phyloP scores from a whole-genome alignment of 352 stramenopile genomes.

The Sclerospora graminicola region DNA sequence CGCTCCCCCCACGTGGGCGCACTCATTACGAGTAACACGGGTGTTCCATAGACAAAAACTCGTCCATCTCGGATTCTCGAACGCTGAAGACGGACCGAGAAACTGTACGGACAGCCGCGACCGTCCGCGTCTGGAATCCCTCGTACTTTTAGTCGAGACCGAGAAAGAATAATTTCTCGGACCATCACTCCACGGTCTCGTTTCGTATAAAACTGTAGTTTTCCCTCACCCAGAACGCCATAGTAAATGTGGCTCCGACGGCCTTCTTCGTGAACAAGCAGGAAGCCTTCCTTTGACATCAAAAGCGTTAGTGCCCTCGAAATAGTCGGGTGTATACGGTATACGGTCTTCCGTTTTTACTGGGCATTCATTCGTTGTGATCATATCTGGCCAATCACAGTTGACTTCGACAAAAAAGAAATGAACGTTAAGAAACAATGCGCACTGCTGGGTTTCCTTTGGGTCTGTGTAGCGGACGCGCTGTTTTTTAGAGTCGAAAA shows the following conservation, averaged over 20 bases:
- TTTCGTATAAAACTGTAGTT: slow-evolving; percentile 61
- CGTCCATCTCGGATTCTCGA: slow-evolving; percentile 64
- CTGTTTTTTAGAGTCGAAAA: slow-evolving; percentile 56
- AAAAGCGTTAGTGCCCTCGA: too few species aligned
- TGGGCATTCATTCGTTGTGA: neutral
- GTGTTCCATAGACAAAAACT: slow-evolving; percentile 49
- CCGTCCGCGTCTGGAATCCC: slow-evolving; percentile 62
- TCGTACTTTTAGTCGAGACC: slow-evolving; percentile 68
- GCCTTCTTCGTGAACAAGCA: slow-evolving; percentile 61
- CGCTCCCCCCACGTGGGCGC: slow-evolving; percentile 67
- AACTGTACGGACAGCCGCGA: slow-evolving; percentile 62
- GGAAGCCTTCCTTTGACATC: slow-evolving; percentile 82
- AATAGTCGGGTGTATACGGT: neutral
- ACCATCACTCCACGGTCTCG: slow-evolving; percentile 55
- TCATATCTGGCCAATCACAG: slow-evolving; percentile 13
- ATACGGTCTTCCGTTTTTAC: too few species aligned
- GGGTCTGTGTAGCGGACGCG: slow-evolving; percentile 9
- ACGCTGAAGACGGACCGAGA: slow-evolving; percentile 58
- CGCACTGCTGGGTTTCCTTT: slow-evolving; percentile 7
- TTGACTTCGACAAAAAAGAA: neutral
- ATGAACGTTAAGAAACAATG: neutral
- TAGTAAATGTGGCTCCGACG: slow-evolving; percentile 67
- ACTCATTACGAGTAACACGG: slow-evolving; percentile 45
- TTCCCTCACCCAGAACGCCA: slow-evolving; percentile 63
- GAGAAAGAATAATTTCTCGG: slow-evolving; percentile 52